These are phyloP conservation scores for Syzygium jambos DNA, from an alignment of 345 rosid species.

Conservation along the genomic window DNA sequence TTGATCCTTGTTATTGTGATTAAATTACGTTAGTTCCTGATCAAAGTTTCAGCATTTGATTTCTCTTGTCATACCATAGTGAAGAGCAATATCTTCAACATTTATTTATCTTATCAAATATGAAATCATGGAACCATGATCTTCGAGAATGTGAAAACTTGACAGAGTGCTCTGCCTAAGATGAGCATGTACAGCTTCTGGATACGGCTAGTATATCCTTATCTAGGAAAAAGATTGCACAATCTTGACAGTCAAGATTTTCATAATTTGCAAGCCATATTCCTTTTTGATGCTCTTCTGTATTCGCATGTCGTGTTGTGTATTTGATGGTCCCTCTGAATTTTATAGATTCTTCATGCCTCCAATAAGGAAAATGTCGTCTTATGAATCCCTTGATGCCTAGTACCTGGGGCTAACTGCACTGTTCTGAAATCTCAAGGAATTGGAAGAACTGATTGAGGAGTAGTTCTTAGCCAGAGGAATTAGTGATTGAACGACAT, in stretches of 20 bases:
- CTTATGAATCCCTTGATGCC: not conserved
- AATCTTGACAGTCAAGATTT: not conserved
- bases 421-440: constrained; percentile 25
- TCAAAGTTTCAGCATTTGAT: not conserved
- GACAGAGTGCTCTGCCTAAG: not conserved
- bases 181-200: not conserved
- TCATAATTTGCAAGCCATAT: not conserved
- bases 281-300: not conserved
- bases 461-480: constrained; percentile 61
- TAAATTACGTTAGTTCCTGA: not conserved
- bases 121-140: not conserved
- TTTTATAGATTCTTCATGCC: not conserved
- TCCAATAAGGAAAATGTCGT: not conserved
- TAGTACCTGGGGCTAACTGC: constrained; percentile 18
- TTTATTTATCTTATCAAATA: not conserved
- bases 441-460: constrained; percentile 21
- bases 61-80: not conserved
- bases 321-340: not conserved
- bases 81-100: not conserved
- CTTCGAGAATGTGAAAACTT: not conserved
- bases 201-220: not conserved
- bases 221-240: not conserved
- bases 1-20: not conserved
- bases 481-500: constrained; percentile 84
- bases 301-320: not conserved